phyloP scores from a whole-genome alignment of 2,329 filamentous ascomycete genomes.

The Capronia epimyces region DNA sequence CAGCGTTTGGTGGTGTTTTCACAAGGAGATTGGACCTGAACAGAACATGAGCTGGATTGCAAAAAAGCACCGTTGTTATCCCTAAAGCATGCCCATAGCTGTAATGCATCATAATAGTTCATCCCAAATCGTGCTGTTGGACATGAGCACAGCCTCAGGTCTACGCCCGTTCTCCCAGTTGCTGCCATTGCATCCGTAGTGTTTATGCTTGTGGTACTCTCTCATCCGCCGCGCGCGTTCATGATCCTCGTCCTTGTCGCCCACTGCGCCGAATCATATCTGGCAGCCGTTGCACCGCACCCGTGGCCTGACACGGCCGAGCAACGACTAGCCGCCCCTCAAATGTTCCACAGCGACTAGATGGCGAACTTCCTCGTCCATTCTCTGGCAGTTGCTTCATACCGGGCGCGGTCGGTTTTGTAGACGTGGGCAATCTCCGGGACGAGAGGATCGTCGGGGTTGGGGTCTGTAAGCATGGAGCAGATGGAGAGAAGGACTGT shows the following conservation, averaged over 20 bases:
- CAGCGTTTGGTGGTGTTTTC: neutral
- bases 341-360: conserved; percentile 43
- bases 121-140: conserved; percentile 25
- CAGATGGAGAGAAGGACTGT: conserved; percentile 95
- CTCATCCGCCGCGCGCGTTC: conserved; percentile 1
- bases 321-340: conserved; percentile 3
- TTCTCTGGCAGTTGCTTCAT: conserved; percentile 93
- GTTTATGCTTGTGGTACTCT: conserved; percentile 17
- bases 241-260: neutral
- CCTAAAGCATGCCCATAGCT: conserved; percentile 24
- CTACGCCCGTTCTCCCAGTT: conserved; percentile 23
- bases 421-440: conserved; percentile 99
- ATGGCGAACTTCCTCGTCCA: conserved; percentile 99
- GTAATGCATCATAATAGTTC: conserved; percentile 29
- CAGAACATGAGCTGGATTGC: conserved; percentile 1
- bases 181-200: conserved; percentile 17
- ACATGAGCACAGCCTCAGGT: conserved; percentile 15
- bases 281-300: neutral
- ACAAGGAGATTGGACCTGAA: neutral
- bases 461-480: conserved; percentile 99
- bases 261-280: neutral
- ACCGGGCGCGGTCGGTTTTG: conserved; percentile 95
- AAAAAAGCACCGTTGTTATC: conserved; percentile 22
- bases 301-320: conserved; percentile 3
- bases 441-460: conserved; percentile 96